Percentiles rank a stretch among this genome's conserved stretches.
phyloP scores from a whole-genome alignment of 306 rosid species.

The Fagus sylvatica region DNA sequence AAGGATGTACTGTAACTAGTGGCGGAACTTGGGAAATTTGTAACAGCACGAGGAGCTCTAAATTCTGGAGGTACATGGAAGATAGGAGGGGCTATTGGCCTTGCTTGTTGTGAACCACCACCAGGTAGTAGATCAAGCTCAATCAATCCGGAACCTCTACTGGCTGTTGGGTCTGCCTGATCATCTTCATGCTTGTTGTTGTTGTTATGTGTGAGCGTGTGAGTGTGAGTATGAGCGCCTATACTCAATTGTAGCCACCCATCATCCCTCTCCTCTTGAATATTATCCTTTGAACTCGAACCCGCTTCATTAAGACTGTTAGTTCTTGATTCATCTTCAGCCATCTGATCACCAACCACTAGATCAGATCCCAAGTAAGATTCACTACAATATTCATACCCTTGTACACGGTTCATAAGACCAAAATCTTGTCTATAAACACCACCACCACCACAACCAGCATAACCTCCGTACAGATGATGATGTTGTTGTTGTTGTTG shows the following conservation, averaged over 20 bases:
- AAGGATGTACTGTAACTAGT: slow-evolving; percentile 24
- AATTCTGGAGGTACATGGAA: slow-evolving; percentile 15
- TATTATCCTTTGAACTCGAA: slow-evolving; percentile 38
- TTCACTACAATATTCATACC: slow-evolving; percentile 22
- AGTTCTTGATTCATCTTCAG: slow-evolving; percentile 62
- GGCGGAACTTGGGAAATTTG: slow-evolving; percentile 2
- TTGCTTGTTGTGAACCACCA: not conserved
- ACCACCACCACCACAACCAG: slow-evolving; percentile 26
- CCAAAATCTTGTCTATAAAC: slow-evolving; percentile 9
- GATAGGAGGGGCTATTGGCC: slow-evolving; percentile 6
- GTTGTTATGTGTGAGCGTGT: slow-evolving; percentile 1
- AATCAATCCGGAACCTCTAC: slow-evolving; percentile 32
- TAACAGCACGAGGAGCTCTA: slow-evolving; percentile 2
- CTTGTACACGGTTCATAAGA: slow-evolving; percentile 57
- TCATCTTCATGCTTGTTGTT: not conserved
- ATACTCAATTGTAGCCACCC: slow-evolving; percentile 86
- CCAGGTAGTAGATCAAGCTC: slow-evolving; percentile 71
- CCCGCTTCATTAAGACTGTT: slow-evolving; percentile 40
- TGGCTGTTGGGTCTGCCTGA: not conserved
- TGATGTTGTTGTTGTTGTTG: slow-evolving; percentile 30
- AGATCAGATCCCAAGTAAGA: slow-evolving; percentile 60
- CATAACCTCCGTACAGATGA: slow-evolving; percentile 26
- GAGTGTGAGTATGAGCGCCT: slow-evolving; percentile 33
- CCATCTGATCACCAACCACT: slow-evolving; percentile 51
- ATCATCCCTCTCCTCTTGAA: slow-evolving; percentile 19